A percentile compares a stretch with the other conserved stretches of the same genome.
Conservation (phyloP, 495 filamentous ascomycete species). For the Penicillium bialowiezense region DNA sequence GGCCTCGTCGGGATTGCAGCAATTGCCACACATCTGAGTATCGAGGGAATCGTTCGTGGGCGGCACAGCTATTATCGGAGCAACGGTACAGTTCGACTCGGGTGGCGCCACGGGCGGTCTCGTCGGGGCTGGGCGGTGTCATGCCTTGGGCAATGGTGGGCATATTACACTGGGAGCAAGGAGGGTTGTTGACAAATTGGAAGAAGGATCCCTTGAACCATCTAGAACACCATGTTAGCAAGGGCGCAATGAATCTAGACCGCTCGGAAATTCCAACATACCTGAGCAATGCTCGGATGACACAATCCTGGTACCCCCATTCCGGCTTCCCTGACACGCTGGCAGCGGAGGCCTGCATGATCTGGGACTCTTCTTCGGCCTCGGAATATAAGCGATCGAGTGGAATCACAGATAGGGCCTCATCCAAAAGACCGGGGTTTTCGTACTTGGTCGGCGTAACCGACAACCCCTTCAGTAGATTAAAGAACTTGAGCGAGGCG, state of each 20-base stretch:
- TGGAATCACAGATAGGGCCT: constrained; percentile 81
- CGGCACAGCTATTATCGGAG: constrained; percentile 63
- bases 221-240: constrained; percentile 45
- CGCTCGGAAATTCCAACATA: constrained; percentile 17
- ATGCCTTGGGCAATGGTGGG: constrained; percentile 81
- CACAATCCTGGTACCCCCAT: constrained; percentile 99
- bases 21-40: constrained; percentile 96
- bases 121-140: constrained; percentile 81
- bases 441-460: constrained; percentile 89
- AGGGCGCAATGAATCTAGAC: constrained; percentile 6
- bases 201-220: constrained; percentile 98
- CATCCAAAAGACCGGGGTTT: constrained; percentile 93
- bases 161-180: constrained; percentile 73
- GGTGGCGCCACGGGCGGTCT: constrained; percentile 79
- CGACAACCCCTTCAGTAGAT: constrained; percentile 75
- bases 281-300: constrained; percentile 85
- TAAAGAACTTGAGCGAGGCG: constrained; percentile 76
- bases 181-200: constrained; percentile 92
- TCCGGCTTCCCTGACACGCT: constrained; percentile 80
- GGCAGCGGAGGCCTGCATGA: constrained; percentile 80
- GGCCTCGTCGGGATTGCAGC: constrained; percentile 77
- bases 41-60: constrained; percentile 85
- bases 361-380: constrained; percentile 87
- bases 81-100: constrained; percentile 90
- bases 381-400: constrained; percentile 91